Evolutionary conservation across 2,329 filamentous ascomycete species (phyloP).

Genomic region (Neofusicoccum laricinum): DNA sequence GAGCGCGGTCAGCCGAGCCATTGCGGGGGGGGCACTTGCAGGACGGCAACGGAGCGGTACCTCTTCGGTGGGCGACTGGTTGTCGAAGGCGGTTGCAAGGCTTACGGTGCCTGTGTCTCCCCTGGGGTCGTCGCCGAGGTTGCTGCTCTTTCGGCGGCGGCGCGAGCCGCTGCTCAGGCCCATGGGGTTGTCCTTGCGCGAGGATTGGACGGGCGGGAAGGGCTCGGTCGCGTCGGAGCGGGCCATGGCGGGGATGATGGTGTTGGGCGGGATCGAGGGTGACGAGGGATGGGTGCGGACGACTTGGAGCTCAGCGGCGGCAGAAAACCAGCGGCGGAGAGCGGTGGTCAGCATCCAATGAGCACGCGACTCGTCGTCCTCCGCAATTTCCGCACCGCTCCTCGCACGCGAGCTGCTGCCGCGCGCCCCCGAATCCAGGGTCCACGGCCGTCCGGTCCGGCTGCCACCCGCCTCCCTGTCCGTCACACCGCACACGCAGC

Average conservation of each 20-base stretch:
- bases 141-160: conserved; percentile 14
- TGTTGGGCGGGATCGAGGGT: not conserved
- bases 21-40: not conserved
- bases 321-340: conserved; percentile 4
- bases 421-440: not conserved
- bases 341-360: not conserved
- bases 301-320: conserved; percentile 3
- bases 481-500: not conserved
- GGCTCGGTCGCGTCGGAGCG: conserved; percentile 14
- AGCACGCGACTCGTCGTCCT: conserved; percentile 7
- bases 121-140: conserved; percentile 16
- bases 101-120: conserved; percentile 13
- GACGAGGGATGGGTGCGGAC: not conserved
- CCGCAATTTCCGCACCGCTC: conserved; percentile 4
- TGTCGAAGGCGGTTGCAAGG: conserved; percentile 14
- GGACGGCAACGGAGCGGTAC: not conserved
- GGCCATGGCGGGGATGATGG: conserved; percentile 9
- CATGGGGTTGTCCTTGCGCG: not conserved
- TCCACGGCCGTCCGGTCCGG: not conserved
- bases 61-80: not conserved
- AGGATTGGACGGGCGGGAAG: not conserved
- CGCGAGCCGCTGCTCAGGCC: conserved; percentile 1
- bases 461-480: not conserved
- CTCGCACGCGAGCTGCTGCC: not conserved
- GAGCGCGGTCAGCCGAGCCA: conserved; percentile 15